phyloP scores from a whole-genome alignment of 768 basidiomycete species.

The Mycena amicta region DNA sequence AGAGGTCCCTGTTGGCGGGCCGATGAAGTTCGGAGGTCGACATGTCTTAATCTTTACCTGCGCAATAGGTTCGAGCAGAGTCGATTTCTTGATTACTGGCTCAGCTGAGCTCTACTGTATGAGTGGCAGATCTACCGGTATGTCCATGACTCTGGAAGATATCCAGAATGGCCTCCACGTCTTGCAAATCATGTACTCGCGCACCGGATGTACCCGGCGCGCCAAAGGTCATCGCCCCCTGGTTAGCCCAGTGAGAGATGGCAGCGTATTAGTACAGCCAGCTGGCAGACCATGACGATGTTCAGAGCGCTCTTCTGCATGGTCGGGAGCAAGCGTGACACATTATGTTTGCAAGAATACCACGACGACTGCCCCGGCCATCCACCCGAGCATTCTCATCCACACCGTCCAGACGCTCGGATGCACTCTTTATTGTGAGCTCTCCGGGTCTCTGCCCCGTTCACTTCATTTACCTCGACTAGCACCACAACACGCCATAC shows the following conservation, averaged over 20 bases:
- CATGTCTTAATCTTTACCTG: too few relatives aligned
- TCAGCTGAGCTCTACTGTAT: constrained; percentile 27
- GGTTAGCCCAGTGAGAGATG: not conserved
- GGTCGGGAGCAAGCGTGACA: not conserved
- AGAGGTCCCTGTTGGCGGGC: too few relatives aligned
- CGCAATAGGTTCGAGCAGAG: constrained; percentile 51
- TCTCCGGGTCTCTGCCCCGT: constrained; percentile 1
- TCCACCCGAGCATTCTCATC: constrained; percentile 41
- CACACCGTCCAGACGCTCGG: constrained; percentile 59
- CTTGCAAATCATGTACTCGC: constrained; percentile 49
- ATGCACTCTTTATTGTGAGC: constrained; percentile 87
- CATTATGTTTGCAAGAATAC: constrained; percentile 38
- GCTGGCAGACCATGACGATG: constrained; percentile 48
- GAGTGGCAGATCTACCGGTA: constrained; percentile 42
- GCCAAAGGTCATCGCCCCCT: constrained; percentile 64
- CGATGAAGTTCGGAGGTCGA: too few relatives aligned
- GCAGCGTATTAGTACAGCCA: not conserved
- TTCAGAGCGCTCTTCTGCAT: constrained; percentile 49
- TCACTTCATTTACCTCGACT: constrained; percentile 21
- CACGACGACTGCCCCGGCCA: constrained; percentile 32
- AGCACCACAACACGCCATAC: constrained; percentile 95
- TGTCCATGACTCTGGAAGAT: constrained; percentile 59
- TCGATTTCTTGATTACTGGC: constrained; percentile 45
- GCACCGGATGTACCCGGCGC: constrained; percentile 50
- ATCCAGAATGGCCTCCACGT: constrained; percentile 55